Conservation (phyloP, 306 rosid genomes). For the Acacia crassicarpa region DNA sequence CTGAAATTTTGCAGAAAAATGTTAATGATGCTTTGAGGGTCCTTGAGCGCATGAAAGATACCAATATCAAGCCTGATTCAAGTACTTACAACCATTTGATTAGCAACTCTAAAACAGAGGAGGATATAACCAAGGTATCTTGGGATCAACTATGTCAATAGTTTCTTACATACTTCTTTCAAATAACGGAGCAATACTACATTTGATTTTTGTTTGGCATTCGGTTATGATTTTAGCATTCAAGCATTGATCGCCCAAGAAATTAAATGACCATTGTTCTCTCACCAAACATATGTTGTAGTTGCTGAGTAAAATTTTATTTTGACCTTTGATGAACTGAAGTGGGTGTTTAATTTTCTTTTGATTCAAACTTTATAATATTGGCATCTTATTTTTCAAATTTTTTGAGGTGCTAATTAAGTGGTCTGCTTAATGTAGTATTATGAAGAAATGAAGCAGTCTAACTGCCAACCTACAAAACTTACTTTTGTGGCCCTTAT, state of each 20-base stretch:
- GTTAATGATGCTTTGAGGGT: conserved; percentile 50
- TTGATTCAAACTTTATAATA: conserved; percentile 8
- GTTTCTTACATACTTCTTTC: neutral
- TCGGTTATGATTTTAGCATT: neutral
- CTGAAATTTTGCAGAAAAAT: conserved; percentile 64
- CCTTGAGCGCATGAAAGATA: conserved; percentile 62
- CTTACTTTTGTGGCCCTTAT: conserved; percentile 69
- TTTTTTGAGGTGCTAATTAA: conserved; percentile 36
- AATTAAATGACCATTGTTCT: neutral
- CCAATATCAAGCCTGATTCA: conserved; percentile 68
- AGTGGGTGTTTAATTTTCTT: conserved; percentile 16
- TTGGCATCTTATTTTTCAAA: conserved; percentile 18
- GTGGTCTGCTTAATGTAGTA: conserved; percentile 54
- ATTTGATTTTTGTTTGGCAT: neutral
- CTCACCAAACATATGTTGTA: conserved; percentile 4
- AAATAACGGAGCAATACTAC: neutral
- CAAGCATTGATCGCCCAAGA: conserved; percentile 1
- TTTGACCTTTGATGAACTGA: conserved; percentile 1
- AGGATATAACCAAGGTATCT: conserved; percentile 65
- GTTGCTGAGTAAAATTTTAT: conserved; percentile 2
- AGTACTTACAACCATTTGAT: conserved; percentile 66
- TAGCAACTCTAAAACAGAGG: conserved; percentile 57
- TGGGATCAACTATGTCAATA: conserved; percentile 25
- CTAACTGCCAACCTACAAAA: conserved; percentile 42
- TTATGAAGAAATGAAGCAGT: conserved; percentile 56